A percentile compares a stretch with the other conserved stretches of the same genome.
These are phyloP conservation scores for Plasmopara viticola DNA, from an alignment of 352 stramenopile species.

Conservation along the genomic window DNA sequence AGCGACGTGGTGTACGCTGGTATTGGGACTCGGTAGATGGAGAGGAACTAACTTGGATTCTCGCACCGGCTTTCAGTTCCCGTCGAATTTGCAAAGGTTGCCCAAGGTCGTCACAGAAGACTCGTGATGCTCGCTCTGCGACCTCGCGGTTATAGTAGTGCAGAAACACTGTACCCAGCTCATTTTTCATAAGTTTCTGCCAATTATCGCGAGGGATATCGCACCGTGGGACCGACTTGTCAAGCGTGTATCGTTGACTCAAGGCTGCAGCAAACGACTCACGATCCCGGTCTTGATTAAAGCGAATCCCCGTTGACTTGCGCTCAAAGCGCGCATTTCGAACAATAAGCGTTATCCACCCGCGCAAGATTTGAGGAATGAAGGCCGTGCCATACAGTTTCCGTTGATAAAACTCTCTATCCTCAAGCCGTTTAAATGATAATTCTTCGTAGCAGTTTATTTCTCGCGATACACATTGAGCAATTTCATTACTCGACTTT, in stretches of 20 bases:
- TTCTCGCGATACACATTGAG: conserved; percentile 5
- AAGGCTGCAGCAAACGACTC: conserved; percentile 41
- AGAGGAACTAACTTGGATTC: conserved; percentile 23
- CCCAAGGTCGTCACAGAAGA: conserved; percentile 39
- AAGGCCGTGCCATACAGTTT: conserved; percentile 55
- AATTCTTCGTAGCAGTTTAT: conserved; percentile 39
- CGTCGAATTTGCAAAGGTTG: conserved; percentile 30
- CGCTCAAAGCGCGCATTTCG: conserved; percentile 45
- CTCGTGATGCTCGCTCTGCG: conserved; percentile 28
- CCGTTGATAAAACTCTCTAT: conserved; percentile 41
- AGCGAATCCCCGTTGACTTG: conserved; percentile 52
- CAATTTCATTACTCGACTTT: conserved; percentile 1
- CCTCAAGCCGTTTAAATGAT: conserved; percentile 27
- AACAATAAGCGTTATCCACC: conserved; percentile 35
- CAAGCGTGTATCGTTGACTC: conserved; percentile 44
- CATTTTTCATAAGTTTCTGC: conserved; percentile 39
- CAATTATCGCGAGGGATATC: conserved; percentile 56
- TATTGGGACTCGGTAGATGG: not conserved
- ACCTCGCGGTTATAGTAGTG: conserved; percentile 57
- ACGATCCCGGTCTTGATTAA: conserved; percentile 51
- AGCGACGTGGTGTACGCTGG: conserved; percentile 16
- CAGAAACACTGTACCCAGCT: conserved; percentile 29
- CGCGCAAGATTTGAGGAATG: conserved; percentile 38
- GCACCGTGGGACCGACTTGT: conserved; percentile 39
- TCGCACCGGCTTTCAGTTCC: conserved; percentile 33